These are phyloP conservation scores for Annulohypoxylon nitens DNA, from an alignment of 495 filamentous ascomycete genomes.

Conservation along the genomic window DNA sequence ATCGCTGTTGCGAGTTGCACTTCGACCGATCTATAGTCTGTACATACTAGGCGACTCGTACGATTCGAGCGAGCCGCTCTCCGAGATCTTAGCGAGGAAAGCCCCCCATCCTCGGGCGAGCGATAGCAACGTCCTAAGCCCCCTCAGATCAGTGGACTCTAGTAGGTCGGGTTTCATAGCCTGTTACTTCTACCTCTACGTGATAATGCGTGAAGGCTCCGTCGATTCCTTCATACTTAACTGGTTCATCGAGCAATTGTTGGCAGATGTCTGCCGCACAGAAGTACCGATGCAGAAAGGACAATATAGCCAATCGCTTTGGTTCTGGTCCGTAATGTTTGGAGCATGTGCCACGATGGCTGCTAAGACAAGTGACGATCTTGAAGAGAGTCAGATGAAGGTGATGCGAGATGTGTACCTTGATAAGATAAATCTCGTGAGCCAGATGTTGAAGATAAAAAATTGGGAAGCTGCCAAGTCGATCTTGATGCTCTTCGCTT, in stretches of 20 bases:
- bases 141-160: conserved; percentile 46
- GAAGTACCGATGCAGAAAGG: conserved; percentile 49
- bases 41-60: conserved; percentile 39
- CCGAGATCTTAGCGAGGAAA: conserved; percentile 46
- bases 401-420: conserved; percentile 43
- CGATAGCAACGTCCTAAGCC: conserved; percentile 42
- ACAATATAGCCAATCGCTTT: conserved; percentile 49
- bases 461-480: conserved; percentile 51
- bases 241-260: conserved; percentile 53
- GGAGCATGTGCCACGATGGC: conserved; percentile 48
- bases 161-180: conserved; percentile 52
- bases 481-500: conserved; percentile 49
- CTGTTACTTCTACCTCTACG: conserved; percentile 54
- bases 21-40: conserved; percentile 50
- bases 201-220: conserved; percentile 48
- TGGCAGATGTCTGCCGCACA: conserved; percentile 49
- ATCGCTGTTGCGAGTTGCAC: conserved; percentile 48
- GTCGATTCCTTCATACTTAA: conserved; percentile 51
- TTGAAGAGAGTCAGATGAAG: conserved; percentile 47
- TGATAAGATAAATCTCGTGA: conserved; percentile 47
- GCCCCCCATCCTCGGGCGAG: conserved; percentile 42
- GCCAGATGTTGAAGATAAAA: conserved; percentile 42
- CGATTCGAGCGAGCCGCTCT: conserved; percentile 45
- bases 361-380: conserved; percentile 41
- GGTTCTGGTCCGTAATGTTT: conserved; percentile 54